Percentiles rank a stretch among this genome's conserved stretches.
These are phyloP conservation scores for Fraxinus ornus DNA, from an alignment of 305 asterid species.

Conservation along the genomic window DNA sequence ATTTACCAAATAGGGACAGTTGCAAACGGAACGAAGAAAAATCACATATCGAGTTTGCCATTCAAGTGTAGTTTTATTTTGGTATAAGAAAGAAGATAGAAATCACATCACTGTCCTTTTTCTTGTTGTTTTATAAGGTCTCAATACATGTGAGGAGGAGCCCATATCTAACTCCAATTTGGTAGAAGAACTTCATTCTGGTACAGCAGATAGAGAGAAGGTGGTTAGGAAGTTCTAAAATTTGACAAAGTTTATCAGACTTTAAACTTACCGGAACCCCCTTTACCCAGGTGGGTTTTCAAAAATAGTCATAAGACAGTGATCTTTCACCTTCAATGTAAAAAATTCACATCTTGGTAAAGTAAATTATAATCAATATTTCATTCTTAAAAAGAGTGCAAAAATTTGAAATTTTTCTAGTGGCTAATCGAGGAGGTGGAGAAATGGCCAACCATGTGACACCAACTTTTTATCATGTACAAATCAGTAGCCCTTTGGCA, in stretches of 20 bases:
- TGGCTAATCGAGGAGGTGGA: slow-evolving; percentile 24
- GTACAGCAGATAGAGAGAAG: neutral
- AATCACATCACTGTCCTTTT: slow-evolving; percentile 15
- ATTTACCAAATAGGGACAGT: neutral
- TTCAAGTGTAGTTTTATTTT: slow-evolving; percentile 17
- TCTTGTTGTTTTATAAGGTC: slow-evolving; percentile 27
- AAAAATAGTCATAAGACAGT: neutral
- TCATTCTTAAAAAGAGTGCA: neutral
- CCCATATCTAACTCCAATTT: slow-evolving; percentile 27
- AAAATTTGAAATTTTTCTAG: neutral
- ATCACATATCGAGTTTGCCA: slow-evolving; percentile 19
- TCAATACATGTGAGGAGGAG: slow-evolving; percentile 18
- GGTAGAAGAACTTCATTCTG: neutral
- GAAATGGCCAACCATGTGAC: slow-evolving; percentile 51
- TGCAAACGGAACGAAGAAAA: slow-evolving; percentile 14
- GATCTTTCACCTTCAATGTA: neutral
- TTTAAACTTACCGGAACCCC: neutral
- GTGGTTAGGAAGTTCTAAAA: neutral
- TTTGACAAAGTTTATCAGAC: neutral
- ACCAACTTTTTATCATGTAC: slow-evolving; percentile 45
- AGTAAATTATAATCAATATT: neutral
- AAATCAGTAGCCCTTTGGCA: slow-evolving; percentile 39
- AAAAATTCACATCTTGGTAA: neutral
- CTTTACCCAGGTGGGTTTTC: neutral
- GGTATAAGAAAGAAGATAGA: slow-evolving; percentile 17